Base-by-base conservation (phyloP, 352 stramenopile genomes). In the Phytopythium vexans region DNA sequence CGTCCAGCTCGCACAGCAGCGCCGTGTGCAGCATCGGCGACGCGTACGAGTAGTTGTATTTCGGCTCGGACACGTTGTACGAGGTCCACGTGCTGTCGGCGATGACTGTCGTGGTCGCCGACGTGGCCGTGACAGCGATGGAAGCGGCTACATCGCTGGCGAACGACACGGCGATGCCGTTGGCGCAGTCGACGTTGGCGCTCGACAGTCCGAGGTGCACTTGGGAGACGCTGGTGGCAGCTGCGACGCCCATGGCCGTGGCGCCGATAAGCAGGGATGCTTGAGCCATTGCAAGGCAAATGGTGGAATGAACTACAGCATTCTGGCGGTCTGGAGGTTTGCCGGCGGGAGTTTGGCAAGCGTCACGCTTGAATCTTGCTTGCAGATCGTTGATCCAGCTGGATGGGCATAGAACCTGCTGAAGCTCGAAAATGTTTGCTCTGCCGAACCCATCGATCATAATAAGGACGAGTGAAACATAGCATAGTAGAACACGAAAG, bases 11-110 rank as follows among this genome's bases (percentile, higher is more conserved):
- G 31, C 73, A 84, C 31, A 84, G 56, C 34, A 79, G 40, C 32
- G 73, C 70, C 11, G 73, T 84, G 51, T 84, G 73, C 40, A 84
- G 56, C 36, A 64, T 68, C 8, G 73, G 70, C 4, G 73, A 84
- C 57, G 58, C 40, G 67, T 84, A 84, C 16, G 56, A 68, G 64
- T 79, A 79, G 44, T 77, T 74, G 48, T 73, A 74, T 56, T 72
- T 50, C n/a, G 64, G 49, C 34, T 75, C 62, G 35, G 54, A 47
- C 44, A 79, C 62, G 16, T 56, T 62, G 58, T 72, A 77, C 36
- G 60, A 74, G 43, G 61, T 52, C 49, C 56, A 70, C 0, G 70
- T 72, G 39, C 63, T 70, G n/a, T 62, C 41, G 12, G 56, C 45
- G 9, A 34, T 66, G 27, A 72, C 41, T 15, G 56, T 67, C 2